Base-by-base conservation (phyloP, 2,329 filamentous ascomycete species). In the Podosphaera xanthii region DNA sequence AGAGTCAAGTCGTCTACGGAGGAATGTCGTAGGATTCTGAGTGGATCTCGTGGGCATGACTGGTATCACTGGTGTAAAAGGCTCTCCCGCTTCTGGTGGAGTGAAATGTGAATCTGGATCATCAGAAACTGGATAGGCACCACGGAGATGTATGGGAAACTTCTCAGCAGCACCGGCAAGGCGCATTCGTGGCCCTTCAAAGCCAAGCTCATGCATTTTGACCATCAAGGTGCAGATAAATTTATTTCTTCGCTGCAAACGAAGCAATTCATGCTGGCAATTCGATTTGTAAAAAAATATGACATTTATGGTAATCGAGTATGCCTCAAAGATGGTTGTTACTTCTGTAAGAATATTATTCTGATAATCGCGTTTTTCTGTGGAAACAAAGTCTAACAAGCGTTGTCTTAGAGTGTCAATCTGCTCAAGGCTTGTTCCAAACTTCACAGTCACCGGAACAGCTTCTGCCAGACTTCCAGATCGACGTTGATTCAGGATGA, bases 261-360 rank as follows among this genome's bases (percentile, higher is more conserved):
- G 89, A 33, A 96, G 76, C 52, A 94, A 76, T 69, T 97, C 91
- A 69, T 96, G 96, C 69, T 97, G 91, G 80, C 86, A 96, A 70
- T 91, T 96, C 61, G 85, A 88, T 71, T 96, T 96, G 78, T 96
- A 94, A 75, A 96, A 96, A 75, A 95, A 95, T 67, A 96, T 83
- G 60, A 97, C 82, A 71, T 95, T 96, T 67, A 96, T 78, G 3
- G 83, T 89, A 67, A 94, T 83, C 4, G 84, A 86, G 69, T 91
- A 87, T 42, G 89, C 87, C 65, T 95, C 84, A 33, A 83, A 81
- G 58, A 97, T 82, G 7, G 82, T 81, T 33, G 80, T 81, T 65
- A 97, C 75, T 71, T 95, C 89, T 0, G 87, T 94, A 44, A 95
- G 78, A 60, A 95, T 89, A 64, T 90, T 91, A 62, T 77, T 76